Base-by-base conservation (phyloP, 192 early-diverging fungal genomes). In the Entomortierella parvispora region DNA sequence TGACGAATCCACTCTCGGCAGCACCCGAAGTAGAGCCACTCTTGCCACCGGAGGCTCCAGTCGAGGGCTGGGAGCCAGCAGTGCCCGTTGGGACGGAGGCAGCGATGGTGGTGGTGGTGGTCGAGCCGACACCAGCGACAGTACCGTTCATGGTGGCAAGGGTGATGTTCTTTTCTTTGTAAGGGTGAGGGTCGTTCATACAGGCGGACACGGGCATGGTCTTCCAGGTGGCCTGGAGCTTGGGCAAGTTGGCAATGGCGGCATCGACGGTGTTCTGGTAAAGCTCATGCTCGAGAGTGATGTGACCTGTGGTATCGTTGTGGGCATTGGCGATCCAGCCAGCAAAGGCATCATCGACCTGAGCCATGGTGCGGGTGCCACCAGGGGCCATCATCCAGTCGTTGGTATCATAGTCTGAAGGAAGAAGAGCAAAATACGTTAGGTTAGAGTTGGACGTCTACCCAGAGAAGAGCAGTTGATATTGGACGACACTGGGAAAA, bases 281-380 rank as follows among this genome's bases (percentile, higher is more conserved):
- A 7, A 86, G 58, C 63, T 86, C 85, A 49, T 86, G 85, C 59
- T 83, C 80, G 18, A 86, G 67, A 26, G 61, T 62, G 43, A 86
- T 46, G 59, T 81, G 80, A 52, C 85, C 85, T 0, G 51, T 65
- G 55, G 72, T 76, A 46, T 79, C 67, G 53, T 48, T 81, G 14
- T 69, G 37, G 18, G 77, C 85, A 15, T 58, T 69, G 15, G 63
- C 74, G n/a, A 72, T 61, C 85, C 85, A 86, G 32, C 58, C 28
- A 15, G 65, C 79, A 49, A 75, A 72, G 14, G 67, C 69, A 32
- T 55, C 60, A 58, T 84, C 79, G 26, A 84, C 65, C 57, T 69
- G 68, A 23, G 64, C 28, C 42, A 50, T 57, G 11, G 74, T 68
- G 45, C 69, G 69, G 20, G 23, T 60, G 6, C 55, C 51, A 28